These are phyloP conservation scores for Botrytis paeoniae DNA, from an alignment of 2,329 filamentous ascomycete species.

Conservation along the genomic window DNA sequence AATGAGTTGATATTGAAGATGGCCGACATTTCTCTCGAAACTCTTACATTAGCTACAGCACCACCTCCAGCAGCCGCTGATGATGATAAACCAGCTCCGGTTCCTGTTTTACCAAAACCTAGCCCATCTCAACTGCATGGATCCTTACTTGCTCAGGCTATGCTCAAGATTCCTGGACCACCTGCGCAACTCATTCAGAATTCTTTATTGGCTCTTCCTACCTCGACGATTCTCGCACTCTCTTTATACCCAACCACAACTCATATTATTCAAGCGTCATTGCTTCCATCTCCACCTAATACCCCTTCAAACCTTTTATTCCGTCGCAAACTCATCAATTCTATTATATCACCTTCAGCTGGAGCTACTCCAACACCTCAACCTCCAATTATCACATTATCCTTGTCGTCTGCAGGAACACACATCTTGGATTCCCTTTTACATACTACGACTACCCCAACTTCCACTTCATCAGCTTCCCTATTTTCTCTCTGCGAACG, in stretches of 20 bases:
- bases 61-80: conserved; percentile 30
- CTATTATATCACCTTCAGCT: conserved; percentile 45
- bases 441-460: conserved; percentile 33
- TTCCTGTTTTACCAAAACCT: conserved; percentile 36
- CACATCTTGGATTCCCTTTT: conserved; percentile 67
- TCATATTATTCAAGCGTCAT: conserved; percentile 61
- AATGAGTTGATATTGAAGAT: conserved; percentile 55
- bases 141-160: conserved; percentile 74
- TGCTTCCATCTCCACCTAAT: conserved; percentile 51
- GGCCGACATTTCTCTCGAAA: conserved; percentile 53
- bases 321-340: conserved; percentile 59
- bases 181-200: conserved; percentile 70
- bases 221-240: conserved; percentile 58
- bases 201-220: conserved; percentile 59
- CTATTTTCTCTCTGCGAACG: conserved; percentile 66
- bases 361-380: conserved; percentile 6
- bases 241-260: conserved; percentile 52
- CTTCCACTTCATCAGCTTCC: conserved; percentile 23
- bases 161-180: conserved; percentile 70
- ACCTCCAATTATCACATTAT: conserved; percentile 30
- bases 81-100: conserved; percentile 28
- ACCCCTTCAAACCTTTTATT: conserved; percentile 57
- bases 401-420: conserved; percentile 60
- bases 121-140: conserved; percentile 67
- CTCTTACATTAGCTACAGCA: conserved; percentile 40